Base-by-base conservation (phyloP, 202 grass and related monocot genomes). In the Digitaria exilis region DNA sequence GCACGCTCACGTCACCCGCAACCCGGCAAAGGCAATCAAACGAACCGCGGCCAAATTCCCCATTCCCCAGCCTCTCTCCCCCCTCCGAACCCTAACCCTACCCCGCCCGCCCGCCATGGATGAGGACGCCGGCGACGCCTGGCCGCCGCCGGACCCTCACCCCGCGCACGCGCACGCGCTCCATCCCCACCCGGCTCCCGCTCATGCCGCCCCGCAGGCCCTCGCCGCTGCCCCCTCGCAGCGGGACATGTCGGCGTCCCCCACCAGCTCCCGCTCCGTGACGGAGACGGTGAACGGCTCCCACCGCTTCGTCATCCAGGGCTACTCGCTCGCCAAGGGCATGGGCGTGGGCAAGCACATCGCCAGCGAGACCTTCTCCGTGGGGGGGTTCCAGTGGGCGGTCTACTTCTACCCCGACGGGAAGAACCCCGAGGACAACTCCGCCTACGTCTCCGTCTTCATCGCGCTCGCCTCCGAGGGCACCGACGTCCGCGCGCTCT, bases 361-460 rank as follows among this genome's bases (percentile, higher is more conserved):
- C 64, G 91, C 91, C 8, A 93, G 92, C 91, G 90, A 89, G 62
- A 90, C 77, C 85, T 98, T 98, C 73, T 50, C 87, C 24, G 89
- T 91, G 0, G 93, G 96, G 0, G 92, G 87, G 0, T 93, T 90
- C 92, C 87, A 98, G 84, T 98, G 96, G 96, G 93, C 96, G 30
- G 80, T 98, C 82, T 95, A 92, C 89, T 95, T 94, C 77, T 98
- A 98, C 57, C 96, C 96, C 22, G 92, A 91, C 80, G 96, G 96
- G 34, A 98, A 96, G 87, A 98, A 95, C 67, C 84, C 89, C 56
- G 84, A 84, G 65, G 79, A 86, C 78, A 88, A 90, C 54, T 87
- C 87, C 31, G 77, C 71, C 11, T 92, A 96, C 77, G 84, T 96
- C 29, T 93, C 93, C 43, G 82, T 92, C 37, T 95, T 95, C 83